Percentiles rank a stretch among this genome's conserved stretches.
These are phyloP conservation scores for Aspergillus tubingensis DNA, from an alignment of 2,329 filamentous ascomycete genomes.

Conservation along the genomic window DNA sequence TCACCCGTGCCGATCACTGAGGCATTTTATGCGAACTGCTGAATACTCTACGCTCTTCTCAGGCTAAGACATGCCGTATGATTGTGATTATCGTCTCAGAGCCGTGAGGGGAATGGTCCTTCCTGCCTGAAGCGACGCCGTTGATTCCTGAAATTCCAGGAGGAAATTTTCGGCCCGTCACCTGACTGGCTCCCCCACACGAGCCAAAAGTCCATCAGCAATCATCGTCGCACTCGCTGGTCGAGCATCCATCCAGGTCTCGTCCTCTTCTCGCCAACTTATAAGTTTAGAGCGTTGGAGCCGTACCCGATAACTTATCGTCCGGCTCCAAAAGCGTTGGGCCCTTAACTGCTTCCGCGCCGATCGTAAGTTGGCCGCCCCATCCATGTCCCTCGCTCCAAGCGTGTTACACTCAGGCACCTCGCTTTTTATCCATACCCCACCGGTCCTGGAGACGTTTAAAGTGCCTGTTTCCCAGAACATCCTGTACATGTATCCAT, in stretches of 20 bases:
- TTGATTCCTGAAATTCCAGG: constrained; percentile 8
- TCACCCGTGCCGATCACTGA: constrained; percentile 1
- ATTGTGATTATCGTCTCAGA: not conserved
- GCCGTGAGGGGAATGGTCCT: not conserved
- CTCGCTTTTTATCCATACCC: constrained; percentile 17
- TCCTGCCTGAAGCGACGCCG: constrained; percentile 5
- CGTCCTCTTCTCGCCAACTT: constrained; percentile 9
- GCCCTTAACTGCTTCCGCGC: constrained; percentile 27
- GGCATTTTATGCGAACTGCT: not conserved
- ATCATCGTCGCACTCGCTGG: constrained; percentile 7
- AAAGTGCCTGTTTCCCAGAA: not conserved
- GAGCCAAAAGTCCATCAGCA: constrained; percentile 11
- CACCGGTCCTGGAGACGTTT: constrained; percentile 14
- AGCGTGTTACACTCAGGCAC: constrained; percentile 1
- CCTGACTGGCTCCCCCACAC: constrained; percentile 29
- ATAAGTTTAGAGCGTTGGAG: constrained; percentile 16
- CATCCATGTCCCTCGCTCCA: constrained; percentile 9
- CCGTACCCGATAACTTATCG: constrained; percentile 7
- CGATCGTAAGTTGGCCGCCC: constrained; percentile 37
- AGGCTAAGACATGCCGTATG: not conserved
- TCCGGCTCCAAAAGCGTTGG: constrained; percentile 17
- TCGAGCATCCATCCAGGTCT: constrained; percentile 8
- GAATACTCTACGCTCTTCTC: not conserved
- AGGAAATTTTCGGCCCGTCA: constrained; percentile 30
- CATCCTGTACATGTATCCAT: constrained; percentile 4